Evolutionary conservation across 2,329 filamentous ascomycete species (phyloP), one percentile per base, ranked within the genome.

Genomic region (Ploettnerulaceae sp.): DNA sequence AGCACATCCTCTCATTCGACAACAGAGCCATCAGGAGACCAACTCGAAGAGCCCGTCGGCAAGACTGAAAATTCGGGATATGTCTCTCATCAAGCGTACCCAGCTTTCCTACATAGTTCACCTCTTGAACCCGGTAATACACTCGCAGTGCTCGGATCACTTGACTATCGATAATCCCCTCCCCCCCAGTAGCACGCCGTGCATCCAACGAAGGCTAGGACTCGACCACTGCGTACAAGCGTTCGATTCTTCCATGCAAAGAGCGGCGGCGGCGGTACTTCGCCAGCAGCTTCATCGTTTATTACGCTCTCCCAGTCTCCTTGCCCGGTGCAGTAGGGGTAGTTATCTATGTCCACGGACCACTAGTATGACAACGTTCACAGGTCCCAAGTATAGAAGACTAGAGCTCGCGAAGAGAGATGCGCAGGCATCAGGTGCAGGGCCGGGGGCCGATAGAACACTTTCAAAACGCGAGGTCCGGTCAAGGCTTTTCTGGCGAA

Each of bases 171-270:
- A 51, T 48, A 24, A n/a, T n/a, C n/a, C n/a, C n/a, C n/a, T n/a
- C 48, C 48, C 18, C 48, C 51, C 51, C 48, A 53, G 28, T 43
- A 53, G 22, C 50, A 32, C 7, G 49, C 34, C 11, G 47, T 45
- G 31, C 51, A 53, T n/a, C 51, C 51, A 32, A 51, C n/a, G 9
- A 53, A 53, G 29, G 51, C 48, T 12, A 53, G 38, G 18, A 37
- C 17, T 25, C 40, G 22, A 18, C 51, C 51, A 15, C 37, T 24
- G n/a, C 22, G 33, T n/a, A n/a, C n/a, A 32, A 43, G 39, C 4
- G 31, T 24, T n/a, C 24, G 31, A 9, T 39, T 53, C 33, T 51
- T 48, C 48, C 48, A 53, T 6, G 48, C 40, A 34, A 53, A 53
- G 14, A 51, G 48, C n/a, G n/a, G n/a, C n/a, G n/a, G n/a, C n/a